These are phyloP conservation scores for Malus hybrid DNA, from an alignment of 331 rosid species.

Conservation along the genomic window DNA sequence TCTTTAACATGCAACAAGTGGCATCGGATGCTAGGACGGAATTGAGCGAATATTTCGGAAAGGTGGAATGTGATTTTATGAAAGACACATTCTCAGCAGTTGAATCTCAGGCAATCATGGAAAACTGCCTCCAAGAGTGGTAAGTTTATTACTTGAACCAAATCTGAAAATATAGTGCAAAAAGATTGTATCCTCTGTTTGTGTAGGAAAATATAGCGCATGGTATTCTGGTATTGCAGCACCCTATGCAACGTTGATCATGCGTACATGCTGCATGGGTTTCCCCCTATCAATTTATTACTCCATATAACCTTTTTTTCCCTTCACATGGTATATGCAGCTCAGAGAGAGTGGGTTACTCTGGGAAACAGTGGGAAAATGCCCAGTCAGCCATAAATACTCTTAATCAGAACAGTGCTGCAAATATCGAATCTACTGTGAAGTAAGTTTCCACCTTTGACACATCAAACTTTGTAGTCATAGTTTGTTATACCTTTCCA, in stretches of 20 bases:
- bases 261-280: neutral
- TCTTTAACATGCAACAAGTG: slow-evolving; percentile 52
- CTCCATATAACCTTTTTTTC: neutral
- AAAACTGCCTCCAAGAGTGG: slow-evolving; percentile 58
- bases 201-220: neutral
- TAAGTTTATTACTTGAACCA: slow-evolving; percentile 16
- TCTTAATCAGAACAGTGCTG: slow-evolving; percentile 33
- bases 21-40: slow-evolving; percentile 46
- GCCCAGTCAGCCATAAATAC: slow-evolving; percentile 34
- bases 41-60: slow-evolving; percentile 35
- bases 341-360: slow-evolving; percentile 44
- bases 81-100: slow-evolving; percentile 40
- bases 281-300: neutral
- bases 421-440: slow-evolving; percentile 48
- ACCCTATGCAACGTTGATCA: neutral
- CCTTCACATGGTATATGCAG: slow-evolving; percentile 38
- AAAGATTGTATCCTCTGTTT: neutral
- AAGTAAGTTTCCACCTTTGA: slow-evolving; percentile 41
- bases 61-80: slow-evolving; percentile 37
- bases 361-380: slow-evolving; percentile 64
- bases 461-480: neutral
- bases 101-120: slow-evolving; percentile 37
- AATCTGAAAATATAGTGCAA: neutral
- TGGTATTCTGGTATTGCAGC: neutral
- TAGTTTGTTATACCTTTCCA: neutral